Percentiles rank a stretch among this genome's conserved stretches.
Conservation (phyloP, 1,284 basidiomycete species). For the Erythrobasidium hasegawianum region DNA sequence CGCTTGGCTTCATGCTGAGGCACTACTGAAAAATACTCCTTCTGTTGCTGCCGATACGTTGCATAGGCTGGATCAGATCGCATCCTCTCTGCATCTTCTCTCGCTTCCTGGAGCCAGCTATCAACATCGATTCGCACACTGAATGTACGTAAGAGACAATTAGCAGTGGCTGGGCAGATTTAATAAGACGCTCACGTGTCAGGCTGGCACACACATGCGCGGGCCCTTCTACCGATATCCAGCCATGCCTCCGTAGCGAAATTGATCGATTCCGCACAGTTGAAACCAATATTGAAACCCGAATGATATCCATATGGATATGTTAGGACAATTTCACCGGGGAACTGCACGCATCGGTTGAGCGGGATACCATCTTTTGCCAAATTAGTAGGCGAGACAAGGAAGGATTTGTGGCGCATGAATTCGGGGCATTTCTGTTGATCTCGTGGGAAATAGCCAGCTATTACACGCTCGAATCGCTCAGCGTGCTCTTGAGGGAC, state of each 20-base stretch:
- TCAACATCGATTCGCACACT: slow-evolving; percentile 91
- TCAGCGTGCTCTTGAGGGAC: slow-evolving; percentile 83
- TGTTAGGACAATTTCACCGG: slow-evolving; percentile 92
- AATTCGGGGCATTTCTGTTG: slow-evolving; percentile 83
- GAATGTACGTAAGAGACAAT: too few relatives aligned
- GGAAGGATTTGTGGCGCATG: slow-evolving; percentile 92
- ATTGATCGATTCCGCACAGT: slow-evolving; percentile 97
- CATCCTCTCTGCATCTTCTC: slow-evolving; percentile 34
- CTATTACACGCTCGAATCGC: slow-evolving; percentile 41
- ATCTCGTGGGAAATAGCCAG: slow-evolving; percentile 82
- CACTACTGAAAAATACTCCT: slow-evolving; percentile 35
- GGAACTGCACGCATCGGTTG: slow-evolving; percentile 82
- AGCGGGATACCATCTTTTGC: slow-evolving; percentile 75
- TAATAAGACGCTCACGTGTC: slow-evolving; percentile 61
- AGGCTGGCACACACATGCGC: slow-evolving; percentile 73
- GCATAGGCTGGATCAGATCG: slow-evolving; percentile 31
- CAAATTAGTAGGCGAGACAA: slow-evolving; percentile 81
- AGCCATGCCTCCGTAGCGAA: slow-evolving; percentile 96
- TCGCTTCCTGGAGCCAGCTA: slow-evolving; percentile 51
- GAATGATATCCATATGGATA: slow-evolving; percentile 60
- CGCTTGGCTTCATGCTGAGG: slow-evolving; percentile 33
- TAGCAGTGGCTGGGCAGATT: too few relatives aligned
- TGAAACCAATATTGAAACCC: slow-evolving; percentile 96
- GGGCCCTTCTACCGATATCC: slow-evolving; percentile 75
- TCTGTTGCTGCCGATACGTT: slow-evolving; percentile 35